Evolutionary conservation across 169 alveolate species (phyloP).

Genomic region (Perkinsus olseni): DNA sequence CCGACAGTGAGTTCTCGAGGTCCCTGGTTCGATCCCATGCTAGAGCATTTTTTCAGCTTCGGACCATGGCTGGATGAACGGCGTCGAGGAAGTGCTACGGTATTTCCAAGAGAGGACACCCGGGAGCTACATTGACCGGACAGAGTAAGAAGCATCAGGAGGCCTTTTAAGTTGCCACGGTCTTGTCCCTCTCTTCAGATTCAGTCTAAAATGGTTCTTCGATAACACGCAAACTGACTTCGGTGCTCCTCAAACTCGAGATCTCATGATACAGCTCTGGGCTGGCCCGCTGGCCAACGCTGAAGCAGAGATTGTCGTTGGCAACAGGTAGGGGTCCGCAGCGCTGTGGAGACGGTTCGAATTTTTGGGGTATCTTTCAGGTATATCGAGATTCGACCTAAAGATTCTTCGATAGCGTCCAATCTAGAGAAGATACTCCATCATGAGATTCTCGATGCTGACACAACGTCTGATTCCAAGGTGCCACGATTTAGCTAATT

Average conservation of each 20-base stretch:
- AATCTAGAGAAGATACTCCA: neutral
- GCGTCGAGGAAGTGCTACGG: slow-evolving; percentile 1
- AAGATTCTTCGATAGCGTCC: neutral
- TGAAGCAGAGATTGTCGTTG: slow-evolving; percentile 23
- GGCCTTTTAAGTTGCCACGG: no score
- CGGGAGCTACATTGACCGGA: slow-evolving; percentile 19
- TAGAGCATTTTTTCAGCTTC: neutral
- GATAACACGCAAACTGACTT: slow-evolving; percentile 25
- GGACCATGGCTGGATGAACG: slow-evolving; percentile 1
- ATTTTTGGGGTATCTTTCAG: neutral
- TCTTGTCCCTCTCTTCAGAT: neutral
- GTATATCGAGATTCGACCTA: neutral
- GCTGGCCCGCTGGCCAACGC: slow-evolving; percentile 27
- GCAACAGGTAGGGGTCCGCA: neutral
- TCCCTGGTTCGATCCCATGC: neutral
- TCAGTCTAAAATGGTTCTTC: slow-evolving; percentile 15
- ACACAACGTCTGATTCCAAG: neutral
- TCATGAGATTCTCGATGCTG: neutral
- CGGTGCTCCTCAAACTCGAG: slow-evolving; percentile 27
- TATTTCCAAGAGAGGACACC: slow-evolving; percentile 31
- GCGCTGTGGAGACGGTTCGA: neutral
- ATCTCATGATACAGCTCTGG: slow-evolving; percentile 21
- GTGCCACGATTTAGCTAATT: neutral
- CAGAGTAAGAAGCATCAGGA: slow-evolving; percentile 1
- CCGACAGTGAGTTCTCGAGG: neutral